Evolutionary conservation across 2,329 filamentous ascomycete genomes (phyloP).

Genomic region (Xylaria sp.): DNA sequence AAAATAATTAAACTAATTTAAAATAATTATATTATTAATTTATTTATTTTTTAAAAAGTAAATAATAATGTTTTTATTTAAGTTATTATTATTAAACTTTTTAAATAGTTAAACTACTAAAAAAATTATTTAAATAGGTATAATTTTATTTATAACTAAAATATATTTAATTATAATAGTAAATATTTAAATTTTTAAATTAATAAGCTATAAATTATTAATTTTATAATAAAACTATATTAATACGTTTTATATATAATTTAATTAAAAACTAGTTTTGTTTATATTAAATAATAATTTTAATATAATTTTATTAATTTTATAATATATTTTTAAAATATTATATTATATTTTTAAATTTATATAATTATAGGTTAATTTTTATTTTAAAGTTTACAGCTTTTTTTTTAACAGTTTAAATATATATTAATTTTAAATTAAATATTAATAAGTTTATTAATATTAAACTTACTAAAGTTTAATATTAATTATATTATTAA

Average conservation of each 20-base stretch:
- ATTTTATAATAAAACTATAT: background rate
- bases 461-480: background rate
- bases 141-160: background rate
- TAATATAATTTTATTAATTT: background rate
- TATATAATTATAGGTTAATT: background rate
- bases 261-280: background rate
- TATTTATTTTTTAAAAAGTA: background rate
- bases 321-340: background rate
- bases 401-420: background rate
- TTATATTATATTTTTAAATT: too few relatives aligned
- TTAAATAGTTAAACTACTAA: background rate
- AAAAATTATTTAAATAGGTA: background rate
- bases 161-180: background rate
- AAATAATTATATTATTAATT: background rate
- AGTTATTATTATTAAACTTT: background rate
- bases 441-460: background rate
- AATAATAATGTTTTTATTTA: background rate
- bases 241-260: background rate
- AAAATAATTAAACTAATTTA: slow-evolving; percentile 1
- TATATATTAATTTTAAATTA: background rate
- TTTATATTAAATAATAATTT: background rate
- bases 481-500: background rate
- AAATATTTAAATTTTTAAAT: slow-evolving; percentile 1
- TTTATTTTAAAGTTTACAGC: background rate
- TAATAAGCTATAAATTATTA: background rate